Base-by-base conservation (phyloP, 2,329 filamentous ascomycete genomes). In the Periconia digitata region DNA sequence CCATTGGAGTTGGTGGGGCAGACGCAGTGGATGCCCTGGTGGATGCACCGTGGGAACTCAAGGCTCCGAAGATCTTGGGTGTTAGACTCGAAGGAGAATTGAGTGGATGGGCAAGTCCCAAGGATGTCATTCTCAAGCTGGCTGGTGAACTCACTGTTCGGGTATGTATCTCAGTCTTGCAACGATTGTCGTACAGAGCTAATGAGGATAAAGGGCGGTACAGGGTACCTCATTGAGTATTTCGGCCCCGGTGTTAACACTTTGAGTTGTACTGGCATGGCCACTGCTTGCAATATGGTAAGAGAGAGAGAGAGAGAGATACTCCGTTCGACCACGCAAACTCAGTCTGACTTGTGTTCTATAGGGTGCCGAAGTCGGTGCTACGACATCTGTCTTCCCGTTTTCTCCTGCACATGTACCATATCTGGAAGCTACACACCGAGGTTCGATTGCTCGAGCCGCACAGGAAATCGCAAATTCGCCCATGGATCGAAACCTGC, bases 1-100 rank as follows among this genome's bases (percentile, higher is more conserved):
- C 94, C 8, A 97, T 99, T 69, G 94, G 94, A 71, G 94, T 99
- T 27, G 94, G 94, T 66, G 94, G 94, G 66, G 94, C 94, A 20
- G 94, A 99, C 74, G 94, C 94, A 18, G 94, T 99, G 2, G 94
- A 99, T 75, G 94, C 92, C 7, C 83, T 99, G 34, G 94, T 96
- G 2, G 92, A 95, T 67, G 91, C 92, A 8, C 94, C 94, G 0
- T 99, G 94, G 94, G 94, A 99, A 75, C 78, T 99, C 50, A 96
- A 95, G 78, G 94, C 94, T 5, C 94, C 94, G 15, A 91, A 90
- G 72, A 80, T 99, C 43, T 76, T 96, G 12, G 92, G 92, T 63
- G 91, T 97, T 8, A 83, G 86, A 66, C 80, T 97, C 36, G 86
- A 86, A 50, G 94, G 94, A 59, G 77, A 89, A 74, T 82, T 99